phyloP scores from a whole-genome alignment of 495 filamentous ascomycete species.

The Podospora anserina region DNA sequence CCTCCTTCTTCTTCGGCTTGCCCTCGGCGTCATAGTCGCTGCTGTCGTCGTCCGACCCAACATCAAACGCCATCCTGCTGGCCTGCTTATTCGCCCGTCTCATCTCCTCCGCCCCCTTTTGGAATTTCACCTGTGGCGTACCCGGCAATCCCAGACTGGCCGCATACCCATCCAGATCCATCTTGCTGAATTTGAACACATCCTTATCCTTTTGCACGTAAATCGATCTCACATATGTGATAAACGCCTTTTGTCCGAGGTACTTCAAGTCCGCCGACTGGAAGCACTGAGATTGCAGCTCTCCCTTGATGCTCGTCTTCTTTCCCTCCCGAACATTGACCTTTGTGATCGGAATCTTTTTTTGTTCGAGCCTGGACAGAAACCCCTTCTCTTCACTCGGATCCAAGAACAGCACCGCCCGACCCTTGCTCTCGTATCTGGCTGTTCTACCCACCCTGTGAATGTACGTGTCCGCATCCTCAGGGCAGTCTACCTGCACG shows the following conservation, averaged over 20 bases:
- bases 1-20: conserved; percentile 59
- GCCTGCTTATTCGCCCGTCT: conserved; percentile 81
- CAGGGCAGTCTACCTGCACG: conserved; percentile 88
- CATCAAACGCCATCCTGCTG: conserved; percentile 55
- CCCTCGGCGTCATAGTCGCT: conserved; percentile 43
- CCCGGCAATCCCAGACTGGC: conserved; percentile 83
- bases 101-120: conserved; percentile 75
- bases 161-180: conserved; percentile 82
- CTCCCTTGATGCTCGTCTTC: conserved; percentile 75
- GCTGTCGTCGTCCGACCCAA: conserved; percentile 39
- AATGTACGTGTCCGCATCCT: conserved; percentile 96
- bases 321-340: conserved; percentile 88
- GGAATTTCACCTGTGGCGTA: conserved; percentile 83
- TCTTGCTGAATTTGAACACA: conserved; percentile 74
- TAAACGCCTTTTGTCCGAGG: conserved; percentile 91
- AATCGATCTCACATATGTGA: conserved; percentile 78
- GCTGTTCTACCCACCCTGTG: conserved; percentile 94
- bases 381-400: conserved; percentile 88
- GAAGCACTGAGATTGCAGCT: conserved; percentile 90
- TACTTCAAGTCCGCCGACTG: conserved; percentile 94
- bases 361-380: conserved; percentile 74
- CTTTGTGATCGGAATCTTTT: conserved; percentile 78
- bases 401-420: conserved; percentile 86
- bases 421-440: conserved; percentile 82
- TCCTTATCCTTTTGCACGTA: conserved; percentile 91